Evolutionary conservation across 2,329 filamentous ascomycete genomes (phyloP).

Genomic region (Stachybotrys elegans): DNA sequence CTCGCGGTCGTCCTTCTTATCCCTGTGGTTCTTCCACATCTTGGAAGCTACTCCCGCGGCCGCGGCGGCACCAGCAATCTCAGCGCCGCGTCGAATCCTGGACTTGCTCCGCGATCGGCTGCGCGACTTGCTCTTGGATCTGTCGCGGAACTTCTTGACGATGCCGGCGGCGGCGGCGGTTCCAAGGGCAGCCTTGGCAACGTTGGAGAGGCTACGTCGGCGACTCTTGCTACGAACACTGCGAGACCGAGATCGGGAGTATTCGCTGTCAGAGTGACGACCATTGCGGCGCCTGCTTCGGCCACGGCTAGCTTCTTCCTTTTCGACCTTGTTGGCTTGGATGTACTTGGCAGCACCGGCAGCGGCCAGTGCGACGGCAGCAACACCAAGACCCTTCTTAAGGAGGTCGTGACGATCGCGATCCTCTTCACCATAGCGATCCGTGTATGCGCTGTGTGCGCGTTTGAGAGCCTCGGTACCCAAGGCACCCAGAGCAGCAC

Average conservation of each 20-base stretch:
- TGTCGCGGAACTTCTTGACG: conserved; percentile 51
- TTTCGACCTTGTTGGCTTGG: conserved; percentile 54
- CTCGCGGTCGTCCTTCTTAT: conserved; percentile 43
- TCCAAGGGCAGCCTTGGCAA: conserved; percentile 54
- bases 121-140: conserved; percentile 35
- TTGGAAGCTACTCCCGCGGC: conserved; percentile 57
- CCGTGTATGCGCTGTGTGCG: conserved; percentile 57
- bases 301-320: conserved; percentile 53
- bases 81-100: conserved; percentile 47
- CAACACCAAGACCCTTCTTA: conserved; percentile 58
- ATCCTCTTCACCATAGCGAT: conserved; percentile 38
- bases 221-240: conserved; percentile 37
- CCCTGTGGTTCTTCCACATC: conserved; percentile 55
- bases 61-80: conserved; percentile 56
- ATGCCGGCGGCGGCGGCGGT: conserved; percentile 54
- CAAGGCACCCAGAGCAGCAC: conserved; percentile 57
- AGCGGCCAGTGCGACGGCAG: conserved; percentile 58
- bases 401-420: conserved; percentile 42
- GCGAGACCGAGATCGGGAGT: conserved; percentile 37
- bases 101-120: conserved; percentile 40
- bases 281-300: conserved; percentile 44
- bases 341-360: conserved; percentile 62
- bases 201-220: conserved; percentile 39
- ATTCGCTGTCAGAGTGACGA: conserved; percentile 34
- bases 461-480: conserved; percentile 57